phyloP scores from a whole-genome alignment of 345 rosid species.

The Brassica napus region DNA sequence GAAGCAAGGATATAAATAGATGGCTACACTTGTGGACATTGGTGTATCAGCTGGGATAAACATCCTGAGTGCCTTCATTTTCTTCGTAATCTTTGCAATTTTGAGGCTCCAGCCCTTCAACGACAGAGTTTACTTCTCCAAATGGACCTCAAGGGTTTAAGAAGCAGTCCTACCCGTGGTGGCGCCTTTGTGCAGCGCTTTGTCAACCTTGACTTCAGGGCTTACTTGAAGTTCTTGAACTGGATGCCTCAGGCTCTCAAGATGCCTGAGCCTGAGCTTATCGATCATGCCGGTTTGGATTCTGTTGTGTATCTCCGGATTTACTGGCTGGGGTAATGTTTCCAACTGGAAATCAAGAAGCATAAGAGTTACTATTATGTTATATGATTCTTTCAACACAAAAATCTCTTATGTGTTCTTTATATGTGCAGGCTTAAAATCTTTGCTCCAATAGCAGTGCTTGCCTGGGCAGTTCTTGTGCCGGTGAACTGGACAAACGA shows the following conservation, averaged over 20 bases:
- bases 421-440: slow-evolving; percentile 69
- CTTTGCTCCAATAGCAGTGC: slow-evolving; percentile 69
- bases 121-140: slow-evolving; percentile 92
- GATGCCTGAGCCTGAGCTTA: slow-evolving; percentile 94
- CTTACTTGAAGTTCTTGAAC: slow-evolving; percentile 72
- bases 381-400: background rate
- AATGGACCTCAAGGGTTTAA: slow-evolving; percentile 89
- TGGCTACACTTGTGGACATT: slow-evolving; percentile 89
- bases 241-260: slow-evolving; percentile 93
- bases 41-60: slow-evolving; percentile 82
- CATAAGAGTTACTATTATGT: no score
- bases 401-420: background rate
- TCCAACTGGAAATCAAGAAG: slow-evolving; percentile 5
- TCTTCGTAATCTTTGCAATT: slow-evolving; percentile 79
- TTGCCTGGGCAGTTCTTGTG: slow-evolving; percentile 81
- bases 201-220: slow-evolving; percentile 75
- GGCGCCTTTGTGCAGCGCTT: slow-evolving; percentile 63
- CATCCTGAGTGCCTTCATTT: slow-evolving; percentile 66
- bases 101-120: slow-evolving; percentile 90
- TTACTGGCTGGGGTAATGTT: slow-evolving; percentile 79
- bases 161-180: slow-evolving; percentile 63
- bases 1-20: slow-evolving; percentile 29
- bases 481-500: slow-evolving; percentile 78
- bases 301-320: slow-evolving; percentile 89
- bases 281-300: slow-evolving; percentile 97